Evolutionary conservation across 345 rosid species (phyloP).

Genomic region (Erucastrum elatum): DNA sequence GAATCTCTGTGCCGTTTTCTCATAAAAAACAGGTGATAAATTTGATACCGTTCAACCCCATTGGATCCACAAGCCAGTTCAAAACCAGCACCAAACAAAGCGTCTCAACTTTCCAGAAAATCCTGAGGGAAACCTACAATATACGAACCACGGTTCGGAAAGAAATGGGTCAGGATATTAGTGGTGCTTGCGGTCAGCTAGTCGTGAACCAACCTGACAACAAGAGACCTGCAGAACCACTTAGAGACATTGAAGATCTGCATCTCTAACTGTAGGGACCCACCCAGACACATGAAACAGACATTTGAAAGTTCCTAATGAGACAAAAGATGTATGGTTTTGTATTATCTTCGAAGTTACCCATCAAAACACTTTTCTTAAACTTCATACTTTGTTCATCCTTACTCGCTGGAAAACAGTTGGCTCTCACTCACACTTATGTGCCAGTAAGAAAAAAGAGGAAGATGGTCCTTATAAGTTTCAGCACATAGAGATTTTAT

Average conservation of each 20-base stretch:
- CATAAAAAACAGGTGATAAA: constrained; percentile 59
- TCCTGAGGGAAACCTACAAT: constrained; percentile 66
- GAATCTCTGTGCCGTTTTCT: constrained; percentile 10
- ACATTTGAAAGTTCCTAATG: background rate
- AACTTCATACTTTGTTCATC: constrained; percentile 18
- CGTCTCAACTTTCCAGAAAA: constrained; percentile 76
- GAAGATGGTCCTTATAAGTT: background rate
- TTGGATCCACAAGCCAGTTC: constrained; percentile 70
- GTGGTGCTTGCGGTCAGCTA: constrained; percentile 97
- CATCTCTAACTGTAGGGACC: constrained; percentile 37
- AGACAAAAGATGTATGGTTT: constrained; percentile 15
- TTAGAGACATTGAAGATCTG: constrained; percentile 92
- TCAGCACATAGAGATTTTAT: too few relatives aligned
- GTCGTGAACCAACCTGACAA: constrained; percentile 63
- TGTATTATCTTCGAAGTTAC: constrained; percentile 35
- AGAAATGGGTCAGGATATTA: constrained; percentile 96
- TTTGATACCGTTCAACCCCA: constrained; percentile 93
- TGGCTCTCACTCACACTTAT: background rate
- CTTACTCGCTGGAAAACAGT: background rate
- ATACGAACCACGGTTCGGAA: constrained; percentile 89
- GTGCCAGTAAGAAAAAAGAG: background rate
- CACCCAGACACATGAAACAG: constrained; percentile 35
- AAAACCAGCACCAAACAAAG: constrained; percentile 55
- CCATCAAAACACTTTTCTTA: constrained; percentile 23
- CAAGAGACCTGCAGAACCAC: constrained; percentile 38